These are phyloP conservation scores for Penicillium brasilianum DNA, from an alignment of 2,329 filamentous ascomycete genomes.

Conservation along the genomic window DNA sequence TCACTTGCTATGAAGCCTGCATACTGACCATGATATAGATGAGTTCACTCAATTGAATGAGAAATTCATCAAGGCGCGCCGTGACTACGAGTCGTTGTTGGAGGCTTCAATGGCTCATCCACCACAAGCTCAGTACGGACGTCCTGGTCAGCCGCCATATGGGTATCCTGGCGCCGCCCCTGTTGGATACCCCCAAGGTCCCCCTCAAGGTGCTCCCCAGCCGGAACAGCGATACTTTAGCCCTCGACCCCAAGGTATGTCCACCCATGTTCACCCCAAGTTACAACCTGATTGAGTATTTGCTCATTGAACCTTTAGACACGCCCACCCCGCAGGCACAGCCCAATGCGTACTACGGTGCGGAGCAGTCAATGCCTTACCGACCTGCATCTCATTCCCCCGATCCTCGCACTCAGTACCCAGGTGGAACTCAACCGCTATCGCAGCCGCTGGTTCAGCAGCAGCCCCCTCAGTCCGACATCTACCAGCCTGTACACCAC, in stretches of 20 bases:
- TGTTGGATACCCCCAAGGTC: slow-evolving; percentile 41
- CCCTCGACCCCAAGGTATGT: slow-evolving; percentile 53
- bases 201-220: slow-evolving; percentile 41
- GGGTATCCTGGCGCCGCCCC: slow-evolving; percentile 41
- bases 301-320: slow-evolving; percentile 25
- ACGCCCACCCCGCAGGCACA: slow-evolving; percentile 50
- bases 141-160: slow-evolving; percentile 51
- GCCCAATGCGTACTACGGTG: slow-evolving; percentile 67
- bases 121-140: slow-evolving; percentile 77
- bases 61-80: slow-evolving; percentile 97
- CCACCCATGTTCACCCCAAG: slow-evolving; percentile 17
- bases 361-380: slow-evolving; percentile 55
- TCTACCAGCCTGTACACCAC: slow-evolving; percentile 54
- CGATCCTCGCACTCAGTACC: slow-evolving; percentile 44
- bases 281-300: background rate
- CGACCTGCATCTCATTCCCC: slow-evolving; percentile 48
- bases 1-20: background rate
- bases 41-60: slow-evolving; percentile 98
- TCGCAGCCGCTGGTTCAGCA: slow-evolving; percentile 41
- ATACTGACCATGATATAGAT: slow-evolving; percentile 60
- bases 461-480: slow-evolving; percentile 56
- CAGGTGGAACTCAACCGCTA: slow-evolving; percentile 34
- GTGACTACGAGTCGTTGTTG: slow-evolving; percentile 94
- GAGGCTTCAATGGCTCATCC: slow-evolving; percentile 97
- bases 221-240: slow-evolving; percentile 74